phyloP scores from a whole-genome alignment of 78 protist species.

The Chrysochromulina tobinii region DNA sequence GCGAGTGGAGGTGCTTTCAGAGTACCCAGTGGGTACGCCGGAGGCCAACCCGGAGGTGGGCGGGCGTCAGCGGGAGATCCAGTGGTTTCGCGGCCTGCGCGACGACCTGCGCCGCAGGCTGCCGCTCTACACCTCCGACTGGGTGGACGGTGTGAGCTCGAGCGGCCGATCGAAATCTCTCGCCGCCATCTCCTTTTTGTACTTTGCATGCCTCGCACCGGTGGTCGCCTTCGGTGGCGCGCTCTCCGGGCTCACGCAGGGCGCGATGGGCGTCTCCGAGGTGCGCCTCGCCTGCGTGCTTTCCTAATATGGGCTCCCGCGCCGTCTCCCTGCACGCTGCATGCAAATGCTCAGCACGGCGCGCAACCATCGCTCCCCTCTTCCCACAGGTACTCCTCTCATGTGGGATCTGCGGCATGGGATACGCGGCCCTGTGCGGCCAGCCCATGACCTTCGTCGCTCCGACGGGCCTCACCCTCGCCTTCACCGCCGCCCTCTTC shows the following conservation, averaged over 20 bases:
- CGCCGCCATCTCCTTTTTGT: background rate
- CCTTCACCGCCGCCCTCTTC: slow-evolving; percentile 23
- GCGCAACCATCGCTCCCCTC: too few species aligned
- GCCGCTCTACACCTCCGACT: too few species aligned
- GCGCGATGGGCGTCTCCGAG: slow-evolving; percentile 16
- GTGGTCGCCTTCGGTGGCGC: slow-evolving; percentile 13
- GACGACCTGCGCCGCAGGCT: too few species aligned
- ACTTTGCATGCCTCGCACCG: slow-evolving; percentile 22
- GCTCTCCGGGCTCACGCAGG: background rate
- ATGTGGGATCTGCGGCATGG: slow-evolving; percentile 22
- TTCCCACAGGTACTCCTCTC: background rate
- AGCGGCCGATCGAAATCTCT: background rate
- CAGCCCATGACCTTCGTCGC: slow-evolving; percentile 17
- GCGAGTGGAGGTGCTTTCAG: too few species aligned
- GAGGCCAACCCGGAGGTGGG: too few species aligned
- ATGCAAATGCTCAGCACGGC: too few species aligned
- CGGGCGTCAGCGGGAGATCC: too few species aligned
- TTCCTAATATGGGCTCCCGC: too few species aligned
- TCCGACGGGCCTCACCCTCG: slow-evolving; percentile 10
- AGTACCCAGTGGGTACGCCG: too few species aligned
- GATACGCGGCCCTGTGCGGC: background rate
- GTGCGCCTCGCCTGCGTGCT: background rate
- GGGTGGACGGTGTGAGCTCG: background rate
- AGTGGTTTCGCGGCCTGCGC: too few species aligned
- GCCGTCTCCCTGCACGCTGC: too few species aligned